A percentile compares a stretch with the other conserved stretches of the same genome.
These are phyloP conservation scores for Arabidopsis arenosa DNA, from an alignment of 345 rosid genomes.

Conservation along the genomic window DNA sequence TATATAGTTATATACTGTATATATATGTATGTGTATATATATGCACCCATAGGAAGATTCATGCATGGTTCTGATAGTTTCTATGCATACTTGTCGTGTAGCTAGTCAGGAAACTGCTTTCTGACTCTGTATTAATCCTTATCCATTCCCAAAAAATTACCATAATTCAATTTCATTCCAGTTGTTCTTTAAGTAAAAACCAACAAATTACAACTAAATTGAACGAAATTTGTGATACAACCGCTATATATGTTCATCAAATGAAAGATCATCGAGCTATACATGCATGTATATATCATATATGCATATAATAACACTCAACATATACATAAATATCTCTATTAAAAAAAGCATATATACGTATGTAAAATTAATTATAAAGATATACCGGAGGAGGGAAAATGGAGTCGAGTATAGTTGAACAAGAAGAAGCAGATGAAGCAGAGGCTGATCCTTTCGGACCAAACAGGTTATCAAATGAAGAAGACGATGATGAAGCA, in stretches of 20 bases:
- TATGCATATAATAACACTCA: constrained; percentile 12
- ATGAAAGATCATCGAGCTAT: neutral
- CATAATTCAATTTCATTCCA: neutral
- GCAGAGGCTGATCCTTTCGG: constrained; percentile 41
- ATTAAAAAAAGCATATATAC: no score
- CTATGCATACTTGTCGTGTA: constrained; percentile 41
- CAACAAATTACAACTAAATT: neutral
- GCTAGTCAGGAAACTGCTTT: constrained; percentile 17
- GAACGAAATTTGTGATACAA: neutral
- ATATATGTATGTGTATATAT: neutral
- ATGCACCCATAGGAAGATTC: constrained; percentile 28
- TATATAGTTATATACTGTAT: no score
- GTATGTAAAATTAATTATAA: no score
- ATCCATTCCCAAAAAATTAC: constrained; percentile 29
- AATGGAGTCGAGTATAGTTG: constrained; percentile 47
- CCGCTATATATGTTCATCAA: neutral
- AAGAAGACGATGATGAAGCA: constrained; percentile 30
- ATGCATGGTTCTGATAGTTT: constrained; percentile 36
- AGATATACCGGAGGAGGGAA: constrained; percentile 46
- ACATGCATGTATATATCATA: neutral
- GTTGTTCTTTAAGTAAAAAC: neutral
- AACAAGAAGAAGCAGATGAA: constrained; percentile 42
- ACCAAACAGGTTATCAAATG: constrained; percentile 44
- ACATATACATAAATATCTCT: neutral
- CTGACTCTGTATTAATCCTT: constrained; percentile 36